Conservation (phyloP, 2,329 filamentous ascomycete species). For the Microcyclosporella mali region DNA sequence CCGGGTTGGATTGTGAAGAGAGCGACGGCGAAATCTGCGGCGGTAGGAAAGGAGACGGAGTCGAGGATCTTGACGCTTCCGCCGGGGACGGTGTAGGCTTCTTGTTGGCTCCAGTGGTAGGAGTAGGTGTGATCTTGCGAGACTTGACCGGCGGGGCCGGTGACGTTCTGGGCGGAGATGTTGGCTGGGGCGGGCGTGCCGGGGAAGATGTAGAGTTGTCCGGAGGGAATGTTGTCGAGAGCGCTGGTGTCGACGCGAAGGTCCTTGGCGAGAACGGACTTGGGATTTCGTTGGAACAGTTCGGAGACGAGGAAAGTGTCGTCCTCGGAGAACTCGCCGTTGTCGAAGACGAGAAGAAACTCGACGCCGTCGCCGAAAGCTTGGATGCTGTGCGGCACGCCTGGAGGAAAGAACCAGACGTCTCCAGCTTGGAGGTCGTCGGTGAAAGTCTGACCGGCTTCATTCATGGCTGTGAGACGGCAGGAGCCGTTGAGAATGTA, state of each 20-base stretch:
- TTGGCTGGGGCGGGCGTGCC: slow-evolving; percentile 35
- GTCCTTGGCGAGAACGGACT: slow-evolving; percentile 39
- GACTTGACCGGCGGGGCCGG: slow-evolving; percentile 27
- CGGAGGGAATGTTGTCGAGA: slow-evolving; percentile 34
- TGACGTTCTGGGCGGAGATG: slow-evolving; percentile 41
- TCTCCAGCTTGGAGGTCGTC: slow-evolving; percentile 39
- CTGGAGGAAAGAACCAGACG: slow-evolving; percentile 53
- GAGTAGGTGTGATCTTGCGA: slow-evolving; percentile 31
- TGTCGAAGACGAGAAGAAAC: slow-evolving; percentile 56
- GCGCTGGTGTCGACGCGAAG: slow-evolving; percentile 34
- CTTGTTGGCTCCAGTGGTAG: slow-evolving; percentile 43
- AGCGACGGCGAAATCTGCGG: slow-evolving; percentile 50
- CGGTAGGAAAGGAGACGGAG: slow-evolving; percentile 51
- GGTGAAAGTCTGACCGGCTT: slow-evolving; percentile 28
- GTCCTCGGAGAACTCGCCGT: slow-evolving; percentile 54
- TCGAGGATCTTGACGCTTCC: slow-evolving; percentile 57
- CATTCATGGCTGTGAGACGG: slow-evolving; percentile 27
- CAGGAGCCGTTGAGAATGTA: slow-evolving; percentile 28
- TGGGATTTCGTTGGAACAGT: slow-evolving; percentile 28
- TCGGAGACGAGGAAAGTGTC: slow-evolving; percentile 52
- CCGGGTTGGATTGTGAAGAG: slow-evolving; percentile 55
- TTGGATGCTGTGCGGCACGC: slow-evolving; percentile 29
- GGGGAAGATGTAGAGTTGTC: slow-evolving; percentile 40
- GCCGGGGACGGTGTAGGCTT: slow-evolving; percentile 47
- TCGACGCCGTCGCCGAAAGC: slow-evolving; percentile 49